Evolutionary conservation across 495 filamentous ascomycete genomes (phyloP).

Genomic region (Lichenothelia convexa): DNA sequence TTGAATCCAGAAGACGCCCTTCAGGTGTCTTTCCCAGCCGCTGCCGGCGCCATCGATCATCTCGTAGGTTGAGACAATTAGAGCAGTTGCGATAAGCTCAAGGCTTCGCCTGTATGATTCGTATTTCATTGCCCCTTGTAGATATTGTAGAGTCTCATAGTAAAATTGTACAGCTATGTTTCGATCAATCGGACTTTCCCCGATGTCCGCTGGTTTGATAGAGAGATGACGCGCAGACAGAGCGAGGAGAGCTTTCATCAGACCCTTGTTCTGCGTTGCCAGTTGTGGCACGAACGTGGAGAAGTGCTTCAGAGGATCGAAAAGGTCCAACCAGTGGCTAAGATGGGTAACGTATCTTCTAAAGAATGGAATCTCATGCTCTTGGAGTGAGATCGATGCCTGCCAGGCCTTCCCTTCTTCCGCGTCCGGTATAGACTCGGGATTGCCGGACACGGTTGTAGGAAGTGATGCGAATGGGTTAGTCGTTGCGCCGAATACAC

Average conservation of each 20-base stretch:
- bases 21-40: slow-evolving; percentile 21
- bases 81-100: slow-evolving; percentile 19
- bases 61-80: slow-evolving; percentile 21
- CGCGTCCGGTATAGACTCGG: no score
- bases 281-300: slow-evolving; percentile 17
- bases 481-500: no score
- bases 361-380: slow-evolving; percentile 8
- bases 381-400: slow-evolving; percentile 3
- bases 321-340: slow-evolving; percentile 14
- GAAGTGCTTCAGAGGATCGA: slow-evolving; percentile 15
- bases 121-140: slow-evolving; percentile 17
- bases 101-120: slow-evolving; percentile 17
- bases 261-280: slow-evolving; percentile 13
- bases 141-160: slow-evolving; percentile 22
- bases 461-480: no score
- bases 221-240: slow-evolving; percentile 15
- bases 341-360: slow-evolving; percentile 4
- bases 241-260: slow-evolving; percentile 19
- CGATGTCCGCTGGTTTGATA: slow-evolving; percentile 3
- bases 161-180: slow-evolving; percentile 21
- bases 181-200: slow-evolving; percentile 3
- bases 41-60: slow-evolving; percentile 13
- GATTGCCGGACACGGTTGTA: no score
- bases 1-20: slow-evolving; percentile 22
- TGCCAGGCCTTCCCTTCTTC: slow-evolving; percentile 3